Base-by-base conservation (phyloP, 441 rosid genomes). In the Brassica hybrid region DNA sequence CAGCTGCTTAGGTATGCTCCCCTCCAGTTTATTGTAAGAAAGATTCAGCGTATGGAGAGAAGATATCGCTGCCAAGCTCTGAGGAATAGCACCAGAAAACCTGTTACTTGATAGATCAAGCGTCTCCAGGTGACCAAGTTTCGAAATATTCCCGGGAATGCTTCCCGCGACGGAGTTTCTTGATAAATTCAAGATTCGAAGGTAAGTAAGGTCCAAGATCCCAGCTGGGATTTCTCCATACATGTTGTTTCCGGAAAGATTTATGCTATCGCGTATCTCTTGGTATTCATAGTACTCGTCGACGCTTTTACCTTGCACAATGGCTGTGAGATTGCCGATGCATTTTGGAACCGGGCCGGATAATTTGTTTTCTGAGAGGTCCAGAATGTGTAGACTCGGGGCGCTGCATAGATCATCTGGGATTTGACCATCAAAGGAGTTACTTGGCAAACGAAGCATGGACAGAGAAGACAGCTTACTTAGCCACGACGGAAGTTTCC, bases 171-270 rank as follows among this genome's bases (percentile, higher is more conserved):
- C 74, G 45, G 75, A 71, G 76, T 89, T 85, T 13, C 71, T 79
- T 2, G 91, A 85, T 65, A 89, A 60, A 6, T 88, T 84, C 76
- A 89, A 6, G 78, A 78, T 81, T 34, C 86, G 72, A 54, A 88
- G 76, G 10, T 59, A 41, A 0, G 67, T 8, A 0, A 91, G 87
- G 23, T 73, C 77, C 17, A 76, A 76, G 9, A 88, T 65, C 75
- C 81, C 89, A 2, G 45, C 79, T 19, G 92, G 89, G 14, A 89
- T 80, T 19, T 34, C 83, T 48, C 89, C 90, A 0, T 61, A 67
- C 57, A 89, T 81, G 75, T 84, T 76, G 73, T 91, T 89, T 63
- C 88, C 80, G 0, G 90, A 91, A 18, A 89, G 88, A 43, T 88
- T 76, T 34, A 91, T 79, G 65, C 75, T 48, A n/a, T 87, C 67